These are phyloP conservation scores for Ramaria sp. DNA, from an alignment of 768 basidiomycete species.

Conservation along the genomic window DNA sequence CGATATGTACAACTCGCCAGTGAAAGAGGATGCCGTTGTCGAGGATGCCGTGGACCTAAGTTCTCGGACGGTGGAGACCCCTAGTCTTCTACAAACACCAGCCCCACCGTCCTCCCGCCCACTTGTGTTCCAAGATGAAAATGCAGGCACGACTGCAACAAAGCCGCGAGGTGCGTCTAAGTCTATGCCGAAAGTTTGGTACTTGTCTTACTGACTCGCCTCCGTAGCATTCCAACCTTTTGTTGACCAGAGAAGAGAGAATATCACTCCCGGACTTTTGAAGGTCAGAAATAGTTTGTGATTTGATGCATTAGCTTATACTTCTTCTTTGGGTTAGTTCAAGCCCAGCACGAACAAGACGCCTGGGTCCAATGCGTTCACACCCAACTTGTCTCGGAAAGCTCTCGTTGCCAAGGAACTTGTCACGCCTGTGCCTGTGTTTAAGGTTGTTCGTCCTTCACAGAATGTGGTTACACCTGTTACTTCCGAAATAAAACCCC, in stretches of 20 bases:
- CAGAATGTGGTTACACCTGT: conserved; percentile 15
- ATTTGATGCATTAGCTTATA: not conserved
- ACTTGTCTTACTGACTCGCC: not conserved
- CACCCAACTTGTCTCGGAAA: conserved; percentile 16
- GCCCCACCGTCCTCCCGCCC: not conserved
- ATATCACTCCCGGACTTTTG: conserved; percentile 24
- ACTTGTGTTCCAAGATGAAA: conserved; percentile 15
- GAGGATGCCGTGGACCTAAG: not conserved
- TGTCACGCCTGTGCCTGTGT: conserved; percentile 7
- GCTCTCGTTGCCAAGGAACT: conserved; percentile 5
- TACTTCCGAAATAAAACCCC: conserved; percentile 11
- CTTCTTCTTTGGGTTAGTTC: conserved; percentile 33
- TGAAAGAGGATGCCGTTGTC: conserved; percentile 28
- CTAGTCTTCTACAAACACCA: not conserved
- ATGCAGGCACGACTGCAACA: conserved; percentile 12
- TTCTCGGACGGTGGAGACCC: not conserved
- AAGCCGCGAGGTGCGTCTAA: conserved; percentile 29
- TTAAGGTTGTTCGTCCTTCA: conserved; percentile 10
- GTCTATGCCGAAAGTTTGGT: not conserved
- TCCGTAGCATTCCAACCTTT: conserved; percentile 54
- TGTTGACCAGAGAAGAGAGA: conserved; percentile 48
- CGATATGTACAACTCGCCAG: conserved; percentile 91
- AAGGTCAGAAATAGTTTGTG: conserved; percentile 25
- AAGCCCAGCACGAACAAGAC: conserved; percentile 44
- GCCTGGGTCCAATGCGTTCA: conserved; percentile 27